Conservation (phyloP, 805 yeast species). For the Yamadazyma olivae region DNA sequence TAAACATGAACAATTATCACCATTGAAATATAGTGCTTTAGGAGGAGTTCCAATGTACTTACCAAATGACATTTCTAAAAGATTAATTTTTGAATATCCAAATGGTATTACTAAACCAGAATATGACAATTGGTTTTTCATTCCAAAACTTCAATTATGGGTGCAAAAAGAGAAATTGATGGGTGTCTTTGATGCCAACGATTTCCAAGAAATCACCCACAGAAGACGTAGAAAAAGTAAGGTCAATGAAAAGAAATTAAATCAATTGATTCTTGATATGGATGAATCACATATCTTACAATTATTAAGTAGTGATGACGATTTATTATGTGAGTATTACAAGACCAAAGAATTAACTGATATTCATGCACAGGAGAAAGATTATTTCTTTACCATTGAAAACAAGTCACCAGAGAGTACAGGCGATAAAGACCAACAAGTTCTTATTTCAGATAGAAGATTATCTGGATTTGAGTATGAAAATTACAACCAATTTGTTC, state of each 20-base stretch:
- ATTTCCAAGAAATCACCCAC: constrained; percentile 3
- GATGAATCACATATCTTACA: constrained; percentile 20
- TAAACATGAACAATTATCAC: constrained; percentile 48
- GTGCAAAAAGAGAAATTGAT: constrained; percentile 10
- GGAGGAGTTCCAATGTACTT: constrained; percentile 47
- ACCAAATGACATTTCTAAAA: constrained; percentile 22
- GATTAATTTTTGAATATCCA: constrained; percentile 19
- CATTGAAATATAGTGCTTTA: constrained; percentile 48
- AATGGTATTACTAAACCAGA: constrained; percentile 19
- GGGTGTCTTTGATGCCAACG: constrained; percentile 13
- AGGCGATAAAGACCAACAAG: not conserved
- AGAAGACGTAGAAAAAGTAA: not conserved
- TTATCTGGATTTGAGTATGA: constrained; percentile 8
- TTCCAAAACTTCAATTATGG: constrained; percentile 19
- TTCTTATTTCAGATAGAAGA: constrained; percentile 4
- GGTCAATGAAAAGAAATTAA: constrained; percentile 1
- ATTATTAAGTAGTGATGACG: constrained; percentile 20
- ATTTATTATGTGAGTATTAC: constrained; percentile 23
- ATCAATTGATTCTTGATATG: constrained; percentile 16
- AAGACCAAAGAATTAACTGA: constrained; percentile 23
- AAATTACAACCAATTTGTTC: constrained; percentile 11
- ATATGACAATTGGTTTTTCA: constrained; percentile 19
- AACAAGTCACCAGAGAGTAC: not conserved
- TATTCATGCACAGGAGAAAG: constrained; percentile 21
- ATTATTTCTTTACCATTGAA: constrained; percentile 9